Base-by-base conservation (phyloP, 2,329 filamentous ascomycete genomes). In the Samsoniella hepiali region DNA sequence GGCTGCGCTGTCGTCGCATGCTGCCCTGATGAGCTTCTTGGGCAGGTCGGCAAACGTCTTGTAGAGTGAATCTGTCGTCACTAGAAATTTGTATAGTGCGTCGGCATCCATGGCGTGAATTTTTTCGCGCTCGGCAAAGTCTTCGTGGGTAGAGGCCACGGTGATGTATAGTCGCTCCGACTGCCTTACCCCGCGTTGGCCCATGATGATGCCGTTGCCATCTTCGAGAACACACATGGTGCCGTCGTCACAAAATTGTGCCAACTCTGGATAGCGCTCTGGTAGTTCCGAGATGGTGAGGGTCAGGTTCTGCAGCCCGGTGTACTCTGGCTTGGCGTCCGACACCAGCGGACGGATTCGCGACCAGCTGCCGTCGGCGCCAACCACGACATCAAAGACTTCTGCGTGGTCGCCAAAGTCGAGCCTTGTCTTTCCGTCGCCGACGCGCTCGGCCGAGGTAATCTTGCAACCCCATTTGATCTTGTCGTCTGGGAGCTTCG, bases 321-420 rank as follows among this genome's bases (percentile, higher is more conserved):
- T 75, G 64, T 78, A 79, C 5, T 66, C 63, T 1, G 78, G 81
- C 65, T 68, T 72, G 4, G 70, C 68, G 32, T 75, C 66, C 1
- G 74, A 75, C 9, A 80, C 66, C 2, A 78, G 63, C 0, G 64
- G 60, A 0, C 80, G 73, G 4, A 80, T 69, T 62, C 71, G 76
- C 17, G 68, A 75, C 75, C 76, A 79, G 1, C 76, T 75, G 5
- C 78, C 78, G 68, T 77, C 76, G 1, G 75, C 76, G 10, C 78
- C 77, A 38, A 78, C 69, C 6, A 77, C 72, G 1, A 78, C 65
- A 61, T 79, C 77, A 58, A 74, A 77, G 0, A 62, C 63, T 15
- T 67, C 51, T 2, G 68, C 66, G 38, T 66, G 47, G n/a, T 60
- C 15, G 27, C 66, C 69, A 58, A 71, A 70, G 32, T 69, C 68